Conservation (phyloP, 352 stramenopile species). For the Globisporangium recalcitrans region DNA sequence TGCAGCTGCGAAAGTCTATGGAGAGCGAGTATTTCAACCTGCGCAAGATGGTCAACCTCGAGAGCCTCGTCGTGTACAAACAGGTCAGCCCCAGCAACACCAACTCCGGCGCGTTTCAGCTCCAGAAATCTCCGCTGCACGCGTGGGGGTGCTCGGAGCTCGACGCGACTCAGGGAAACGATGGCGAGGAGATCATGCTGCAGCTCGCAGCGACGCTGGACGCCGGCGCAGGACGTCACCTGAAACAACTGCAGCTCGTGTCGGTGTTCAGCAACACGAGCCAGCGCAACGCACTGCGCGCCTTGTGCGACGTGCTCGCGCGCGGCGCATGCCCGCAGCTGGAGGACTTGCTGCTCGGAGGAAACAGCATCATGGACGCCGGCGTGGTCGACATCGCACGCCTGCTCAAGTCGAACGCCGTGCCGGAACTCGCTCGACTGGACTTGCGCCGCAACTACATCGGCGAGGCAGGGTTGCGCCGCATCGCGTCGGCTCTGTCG, state of each 20-base stretch:
- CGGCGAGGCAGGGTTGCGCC: conserved; percentile 47
- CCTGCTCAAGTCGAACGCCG: conserved; percentile 29
- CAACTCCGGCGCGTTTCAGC: background rate
- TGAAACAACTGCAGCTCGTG: conserved; percentile 60
- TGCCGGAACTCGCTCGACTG: conserved; percentile 37
- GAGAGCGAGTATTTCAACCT: conserved; percentile 17
- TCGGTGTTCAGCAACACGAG: conserved; percentile 70
- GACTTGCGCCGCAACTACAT: conserved; percentile 74
- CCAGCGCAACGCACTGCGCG: conserved; percentile 35
- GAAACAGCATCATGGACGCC: conserved; percentile 61
- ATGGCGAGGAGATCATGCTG: conserved; percentile 45
- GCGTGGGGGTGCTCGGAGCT: conserved; percentile 62
- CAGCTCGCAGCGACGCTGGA: conserved; percentile 35
- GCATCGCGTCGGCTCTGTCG: conserved; percentile 32
- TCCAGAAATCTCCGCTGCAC: conserved; percentile 30
- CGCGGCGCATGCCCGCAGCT: conserved; percentile 44
- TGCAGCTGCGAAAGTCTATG: conserved; percentile 32
- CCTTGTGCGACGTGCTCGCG: conserved; percentile 38
- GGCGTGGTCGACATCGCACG: conserved; percentile 42
- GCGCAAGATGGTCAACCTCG: conserved; percentile 49
- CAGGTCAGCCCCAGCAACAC: conserved; percentile 3
- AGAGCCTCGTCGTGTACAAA: conserved; percentile 57
- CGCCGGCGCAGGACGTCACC: conserved; percentile 28
- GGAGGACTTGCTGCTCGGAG: conserved; percentile 52
- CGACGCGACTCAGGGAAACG: conserved; percentile 44